Percentiles rank a stretch among this genome's conserved stretches.
phyloP scores from a whole-genome alignment of 164 flowering plant genomes.

The Amborella trichopoda region DNA sequence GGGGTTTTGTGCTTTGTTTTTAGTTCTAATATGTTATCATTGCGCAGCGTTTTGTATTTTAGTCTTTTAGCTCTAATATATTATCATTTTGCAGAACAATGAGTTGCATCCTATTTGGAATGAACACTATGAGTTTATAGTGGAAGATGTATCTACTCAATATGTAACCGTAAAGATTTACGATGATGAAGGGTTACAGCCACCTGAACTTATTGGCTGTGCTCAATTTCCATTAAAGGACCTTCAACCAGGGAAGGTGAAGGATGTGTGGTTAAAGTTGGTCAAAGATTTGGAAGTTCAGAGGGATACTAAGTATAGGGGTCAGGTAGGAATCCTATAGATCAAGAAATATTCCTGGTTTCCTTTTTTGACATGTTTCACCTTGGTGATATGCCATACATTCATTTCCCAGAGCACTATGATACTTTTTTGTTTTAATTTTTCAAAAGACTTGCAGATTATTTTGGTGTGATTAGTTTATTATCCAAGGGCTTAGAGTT shows the following conservation, averaged over 20 bases:
- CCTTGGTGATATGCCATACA: too few species aligned
- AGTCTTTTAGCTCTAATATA: too few species aligned
- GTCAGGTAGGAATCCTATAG: constrained; percentile 52
- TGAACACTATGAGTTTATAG: constrained; percentile 84
- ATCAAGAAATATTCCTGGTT: too few species aligned
- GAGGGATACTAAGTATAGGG: constrained; percentile 85
- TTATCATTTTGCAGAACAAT: constrained; percentile 73
- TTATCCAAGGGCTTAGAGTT: too few species aligned
- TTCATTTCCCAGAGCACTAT: too few species aligned
- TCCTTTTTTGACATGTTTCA: too few species aligned
- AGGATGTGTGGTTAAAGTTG: constrained; percentile 91
- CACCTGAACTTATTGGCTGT: constrained; percentile 84
- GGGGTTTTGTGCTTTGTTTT: background rate
- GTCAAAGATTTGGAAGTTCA: constrained; percentile 96
- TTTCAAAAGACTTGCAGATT: too few species aligned
- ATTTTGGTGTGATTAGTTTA: too few species aligned
- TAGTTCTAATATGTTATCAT: background rate
- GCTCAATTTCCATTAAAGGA: constrained; percentile 55
- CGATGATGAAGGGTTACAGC: constrained; percentile 91
- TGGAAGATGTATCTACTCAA: constrained; percentile 90
- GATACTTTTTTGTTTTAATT: too few species aligned
- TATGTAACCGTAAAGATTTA: constrained; percentile 67
- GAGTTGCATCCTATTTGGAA: constrained; percentile 96
- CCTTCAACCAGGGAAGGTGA: constrained; percentile 93
- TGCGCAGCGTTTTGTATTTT: too few species aligned